Evolutionary conservation across 1,284 basidiomycete species (phyloP), one percentile per base, ranked within the genome.

Genomic region (Kalmanozyma brasiliensis): DNA sequence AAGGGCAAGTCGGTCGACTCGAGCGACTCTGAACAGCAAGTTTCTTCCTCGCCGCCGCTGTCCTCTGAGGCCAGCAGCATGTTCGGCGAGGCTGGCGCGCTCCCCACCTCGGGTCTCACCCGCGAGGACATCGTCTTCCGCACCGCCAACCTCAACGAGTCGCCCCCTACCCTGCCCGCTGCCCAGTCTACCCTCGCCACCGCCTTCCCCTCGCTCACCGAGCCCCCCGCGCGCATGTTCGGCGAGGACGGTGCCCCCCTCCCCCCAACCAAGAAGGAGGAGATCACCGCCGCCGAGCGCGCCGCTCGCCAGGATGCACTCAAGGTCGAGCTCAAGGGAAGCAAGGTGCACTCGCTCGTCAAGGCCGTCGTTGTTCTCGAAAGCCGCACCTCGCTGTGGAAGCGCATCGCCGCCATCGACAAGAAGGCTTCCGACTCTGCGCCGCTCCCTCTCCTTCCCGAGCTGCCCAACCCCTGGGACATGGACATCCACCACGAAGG

Each of bases 301-400:
- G 41, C 41, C 24, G 65, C 65, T 10, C 66, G 73, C 16, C 62
- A 74, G 41, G 38, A 67, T 7, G 70, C 69, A 2, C 62, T 76
- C 46, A 51, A 59, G 32, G 22, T 76, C 40, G 57, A 66, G 41
- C 40, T 65, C 37, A 52, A 73, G 34, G 65, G 62, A 11, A 68
- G 65, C 49, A 59, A 73, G 51, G 56, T 55, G 3, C 61, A 69
- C 33, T 66, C 71, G 41, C 41, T 76, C 30, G 37, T 76, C 66
- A 76, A 76, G 52, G 62, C 71, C 23, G 46, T 52, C 16, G 46
- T 76, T 17, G 66, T 76, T 0, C 43, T 76, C 37, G 73, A 76
- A 52, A 70, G 61, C 49, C 61, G 73, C 17, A 52, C 32, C 8
- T 26, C 62, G 1, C 44, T 61, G 8, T 70, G 63, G 67, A 74